A percentile compares a stretch with the other conserved stretches of the same genome.
Evolutionary conservation across 495 filamentous ascomycete species (phyloP).

Genomic region (Penicillium silybi): DNA sequence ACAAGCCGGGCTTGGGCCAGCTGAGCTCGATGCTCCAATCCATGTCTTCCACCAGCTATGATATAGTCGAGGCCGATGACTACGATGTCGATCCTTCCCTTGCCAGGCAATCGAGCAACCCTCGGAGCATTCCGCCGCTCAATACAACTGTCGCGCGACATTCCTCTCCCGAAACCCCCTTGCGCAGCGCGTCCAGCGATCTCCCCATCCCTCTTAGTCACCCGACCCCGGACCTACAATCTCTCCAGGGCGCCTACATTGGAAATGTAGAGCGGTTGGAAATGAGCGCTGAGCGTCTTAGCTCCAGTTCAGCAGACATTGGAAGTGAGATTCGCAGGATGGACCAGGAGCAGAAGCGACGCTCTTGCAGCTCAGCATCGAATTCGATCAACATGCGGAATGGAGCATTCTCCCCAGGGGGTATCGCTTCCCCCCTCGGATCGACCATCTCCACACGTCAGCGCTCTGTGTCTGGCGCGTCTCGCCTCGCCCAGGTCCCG

Average conservation of each 20-base stretch:
- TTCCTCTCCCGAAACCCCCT: conserved; percentile 43
- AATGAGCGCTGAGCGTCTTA: conserved; percentile 75
- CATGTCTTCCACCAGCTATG: conserved; percentile 41
- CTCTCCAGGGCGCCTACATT: conserved; percentile 67
- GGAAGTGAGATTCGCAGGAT: conserved; percentile 77
- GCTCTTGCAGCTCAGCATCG: conserved; percentile 41
- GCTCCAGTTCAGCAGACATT: conserved; percentile 71
- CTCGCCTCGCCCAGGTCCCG: conserved; percentile 47
- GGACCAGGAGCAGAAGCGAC: conserved; percentile 69
- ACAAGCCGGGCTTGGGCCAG: conserved; percentile 22
- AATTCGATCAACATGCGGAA: conserved; percentile 70
- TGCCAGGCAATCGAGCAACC: conserved; percentile 23
- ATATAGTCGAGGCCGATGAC: conserved; percentile 46
- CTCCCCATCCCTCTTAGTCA: conserved; percentile 61
- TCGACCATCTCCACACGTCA: conserved; percentile 57
- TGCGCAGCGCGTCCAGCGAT: conserved; percentile 58
- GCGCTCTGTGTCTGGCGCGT: conserved; percentile 54
- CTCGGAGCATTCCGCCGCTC: conserved; percentile 31
- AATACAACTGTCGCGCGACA: conserved; percentile 29
- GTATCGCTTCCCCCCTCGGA: conserved; percentile 59
- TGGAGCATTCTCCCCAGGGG: conserved; percentile 73
- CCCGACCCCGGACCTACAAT: conserved; percentile 71
- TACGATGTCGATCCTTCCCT: conserved; percentile 37
- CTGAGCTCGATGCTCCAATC: conserved; percentile 41
- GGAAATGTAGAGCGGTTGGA: conserved; percentile 81